Evolutionary conservation across 805 yeast species (phyloP), one percentile per base, ranked within the genome.

Genomic region (Candida krabiensis): DNA sequence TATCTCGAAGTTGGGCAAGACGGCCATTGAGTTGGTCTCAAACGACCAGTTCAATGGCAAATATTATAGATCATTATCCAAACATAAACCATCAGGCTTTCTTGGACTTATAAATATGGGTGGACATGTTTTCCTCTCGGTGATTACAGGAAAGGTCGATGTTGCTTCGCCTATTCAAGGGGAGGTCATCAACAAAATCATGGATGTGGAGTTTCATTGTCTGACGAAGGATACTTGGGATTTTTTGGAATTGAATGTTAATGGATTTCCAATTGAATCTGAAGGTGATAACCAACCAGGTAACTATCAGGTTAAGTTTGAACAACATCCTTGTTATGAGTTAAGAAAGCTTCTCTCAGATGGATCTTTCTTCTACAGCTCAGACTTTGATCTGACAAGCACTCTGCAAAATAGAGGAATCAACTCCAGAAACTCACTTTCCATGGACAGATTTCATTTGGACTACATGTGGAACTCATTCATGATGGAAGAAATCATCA

Each of bases 381-480:
- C 88, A 4, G 91, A 89, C 63, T 93, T 89, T 61, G 99, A 93
- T 61, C 65, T 93, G 50, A 93, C 99, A 0, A 83, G 88, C n/a
- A 70, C 83, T 5, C 66, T 93, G 45, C 98, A 91, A 61, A 70
- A 77, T 33, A 68, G 95, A 56, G 95, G 91, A 2, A 64, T 80
- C 8, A 60, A 64, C 28, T 56, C 61, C 1, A 64, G 66, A 40
- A 40, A 49, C 27, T 66, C 78, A 0, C 53, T 76, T 33, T 70
- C 79, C 34, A 63, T 66, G 42, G 83, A 77, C 49, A 70, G 85
- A 31, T 83, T 77, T 49, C 91, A 84, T 56, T 80, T 79, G 34
- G 90, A 89, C 49, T 93, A 86, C 58, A 91, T 93, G 98, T 93
- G 99, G 99, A 93, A 93, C 60, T 75, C 85, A 6, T 91, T 86